Conservation (phyloP, 2,329 filamentous ascomycete genomes). For the Madurella mycetomatis region DNA sequence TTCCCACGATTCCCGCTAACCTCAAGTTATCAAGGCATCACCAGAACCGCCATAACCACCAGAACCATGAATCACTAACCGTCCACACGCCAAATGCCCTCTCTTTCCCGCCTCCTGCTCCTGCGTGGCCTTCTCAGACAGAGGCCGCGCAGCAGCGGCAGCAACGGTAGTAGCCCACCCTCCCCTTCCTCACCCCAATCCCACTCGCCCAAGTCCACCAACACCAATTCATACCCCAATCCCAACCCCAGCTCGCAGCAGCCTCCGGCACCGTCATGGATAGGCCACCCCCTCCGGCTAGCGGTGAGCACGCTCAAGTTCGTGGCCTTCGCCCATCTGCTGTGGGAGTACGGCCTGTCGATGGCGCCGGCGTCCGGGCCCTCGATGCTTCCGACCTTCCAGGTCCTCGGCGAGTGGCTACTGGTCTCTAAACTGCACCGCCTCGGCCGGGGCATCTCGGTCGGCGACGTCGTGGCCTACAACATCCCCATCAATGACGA, state of each 20-base stretch:
- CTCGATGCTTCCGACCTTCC: constrained; percentile 86
- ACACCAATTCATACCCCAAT: constrained; percentile 16
- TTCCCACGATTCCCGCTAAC: background rate
- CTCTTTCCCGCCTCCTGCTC: background rate
- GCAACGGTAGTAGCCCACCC: background rate
- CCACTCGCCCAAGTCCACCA: background rate
- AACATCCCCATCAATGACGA: constrained; percentile 64
- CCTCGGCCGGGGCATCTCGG: constrained; percentile 57
- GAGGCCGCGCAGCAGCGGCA: background rate
- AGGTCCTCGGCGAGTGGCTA: constrained; percentile 61
- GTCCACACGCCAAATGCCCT: background rate
- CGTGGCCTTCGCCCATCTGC: constrained; percentile 46
- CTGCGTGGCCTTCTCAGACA: constrained; percentile 11
- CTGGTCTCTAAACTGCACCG: constrained; percentile 65
- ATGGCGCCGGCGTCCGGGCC: constrained; percentile 62
- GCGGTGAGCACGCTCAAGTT: constrained; percentile 45
- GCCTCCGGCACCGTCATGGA: constrained; percentile 25
- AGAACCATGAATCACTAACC: constrained; percentile 1
- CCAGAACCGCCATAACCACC: background rate
- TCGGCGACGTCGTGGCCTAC: constrained; percentile 84
- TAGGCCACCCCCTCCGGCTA: constrained; percentile 39
- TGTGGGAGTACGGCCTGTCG: constrained; percentile 57
- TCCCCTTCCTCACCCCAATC: background rate
- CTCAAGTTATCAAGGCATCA: background rate
- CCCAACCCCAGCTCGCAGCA: constrained; percentile 16